Evolutionary conservation across 495 filamentous ascomycete species (phyloP), one percentile per base, ranked within the genome.

Genomic region (Neurospora discreta): DNA sequence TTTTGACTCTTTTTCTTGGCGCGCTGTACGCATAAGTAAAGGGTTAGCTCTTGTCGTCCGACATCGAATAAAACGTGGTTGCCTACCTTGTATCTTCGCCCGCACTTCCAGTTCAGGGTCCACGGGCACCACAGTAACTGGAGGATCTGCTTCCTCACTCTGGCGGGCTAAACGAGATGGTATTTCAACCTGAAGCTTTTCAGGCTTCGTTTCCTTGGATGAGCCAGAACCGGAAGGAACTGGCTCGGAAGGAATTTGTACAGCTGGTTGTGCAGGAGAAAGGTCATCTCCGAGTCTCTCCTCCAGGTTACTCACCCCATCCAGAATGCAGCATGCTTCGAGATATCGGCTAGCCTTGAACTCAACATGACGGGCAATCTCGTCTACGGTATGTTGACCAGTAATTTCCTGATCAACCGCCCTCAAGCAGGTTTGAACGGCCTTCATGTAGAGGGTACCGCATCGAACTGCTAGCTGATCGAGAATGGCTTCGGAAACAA

Each of bases 401-500:
- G 71, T 71, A 43, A 84, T 84, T 75, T 92, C 90, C 68, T 89
- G 86, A 69, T 95, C 93, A 15, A 92, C 89, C 0, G 92, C 91
- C 74, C 87, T 86, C 79, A 94, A 89, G 74, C 92, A 97, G 13
- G 89, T 84, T 79, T 94, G 90, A 8, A 95, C 92, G 15, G 90
- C 90, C 76, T 90, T 89, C 81, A 92, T 90, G 78, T 95, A 98
- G 0, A 90, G 85, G 23, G 85, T 89, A 26, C 91, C 91, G 74
- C 91, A 94, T 74, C 91, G 86, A n/a, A 89, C 87, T 2, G 87
- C 90, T 38, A 94, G 81, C 71, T 91, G 88, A 43, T 89, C 86
- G 3, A 85, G 77, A 4, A 85, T 79, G n/a, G 82, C 77, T 39
- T 85, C 80, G 8, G 84, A 76, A 2, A 86, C 73, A 3, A 74